Evolutionary conservation across 1,139 yeast species (phyloP), one percentile per base, ranked within the genome.

Genomic region (Geotrichum europaeum): DNA sequence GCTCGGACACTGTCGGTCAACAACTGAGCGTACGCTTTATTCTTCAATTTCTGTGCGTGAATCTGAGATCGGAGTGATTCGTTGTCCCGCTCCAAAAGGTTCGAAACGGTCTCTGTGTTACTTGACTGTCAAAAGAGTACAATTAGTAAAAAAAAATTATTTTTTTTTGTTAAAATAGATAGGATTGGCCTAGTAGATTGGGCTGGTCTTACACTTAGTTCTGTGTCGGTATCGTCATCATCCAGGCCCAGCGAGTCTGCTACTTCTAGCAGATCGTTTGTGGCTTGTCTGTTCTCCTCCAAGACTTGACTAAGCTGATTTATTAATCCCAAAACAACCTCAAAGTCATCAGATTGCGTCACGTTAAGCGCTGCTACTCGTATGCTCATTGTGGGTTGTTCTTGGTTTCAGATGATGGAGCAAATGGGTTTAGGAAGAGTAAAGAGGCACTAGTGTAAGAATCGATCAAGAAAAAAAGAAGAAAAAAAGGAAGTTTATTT

Each of bases 211-310:
- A 56, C 59, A n/a, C 50, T 55, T 40, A 9, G 22, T 51, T 61
- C 63, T 18, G 53, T 34, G 28, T 58, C 62, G 5, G 63, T 57
- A 24, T 56, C 61, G 36, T 63, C 63, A 40, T 63, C 62, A 30
- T 64, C 67, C 5, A 66, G 66, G 24, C 67, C 65, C 12, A 72
- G 64, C 43, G 61, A 60, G 57, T 73, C 76, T 0, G 76, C 74
- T 22, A 59, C 59, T 4, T 60, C 60, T 22, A 70, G 65, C 59
- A 72, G 63, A 49, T 65, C 64, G 57, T 72, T 71, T 1, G 72
- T 65, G 1, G 68, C 73, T 5, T 53, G 60, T 1, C 73, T 65
- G 54, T 70, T 72, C 6, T 61, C 56, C 5, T 63, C 67, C 50
- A 73, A 62, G 24, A 69, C 66, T 1, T 50, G 51, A 4, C 68